A percentile compares a stretch with the other conserved stretches of the same genome.
Evolutionary conservation across 208 protist species (phyloP).

Genomic region (Wallacemonas sp.): DNA sequence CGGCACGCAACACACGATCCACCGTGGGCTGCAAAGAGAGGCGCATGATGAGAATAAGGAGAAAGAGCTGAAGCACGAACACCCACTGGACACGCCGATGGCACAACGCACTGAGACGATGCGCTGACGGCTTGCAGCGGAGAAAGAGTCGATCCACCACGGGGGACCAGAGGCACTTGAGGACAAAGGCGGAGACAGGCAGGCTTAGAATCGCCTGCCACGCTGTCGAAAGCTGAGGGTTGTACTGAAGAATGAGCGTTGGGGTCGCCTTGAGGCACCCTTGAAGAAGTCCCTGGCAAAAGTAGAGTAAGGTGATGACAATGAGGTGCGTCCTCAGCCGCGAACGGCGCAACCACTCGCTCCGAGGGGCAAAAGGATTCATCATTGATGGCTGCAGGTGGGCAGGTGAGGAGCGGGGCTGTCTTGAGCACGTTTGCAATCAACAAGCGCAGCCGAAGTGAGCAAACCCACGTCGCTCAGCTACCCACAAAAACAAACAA

Average conservation of each 20-base stretch:
- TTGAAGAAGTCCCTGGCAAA: slow-evolving; percentile 6
- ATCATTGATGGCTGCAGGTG: neutral
- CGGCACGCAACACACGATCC: neutral
- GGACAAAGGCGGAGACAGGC: slow-evolving; percentile 19
- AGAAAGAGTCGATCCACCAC: slow-evolving; percentile 26
- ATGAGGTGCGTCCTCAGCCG: neutral
- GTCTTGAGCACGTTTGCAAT: no score
- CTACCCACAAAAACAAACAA: no score
- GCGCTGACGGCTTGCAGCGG: no score
- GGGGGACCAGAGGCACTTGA: slow-evolving; percentile 43
- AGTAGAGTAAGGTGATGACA: slow-evolving; percentile 12
- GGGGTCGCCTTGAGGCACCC: neutral
- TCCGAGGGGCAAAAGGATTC: neutral
- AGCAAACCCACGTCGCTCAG: no score
- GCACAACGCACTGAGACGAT: neutral
- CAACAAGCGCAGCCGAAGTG: no score
- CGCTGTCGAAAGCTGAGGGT: neutral
- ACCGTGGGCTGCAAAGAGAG: neutral
- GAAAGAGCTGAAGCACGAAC: slow-evolving; percentile 1
- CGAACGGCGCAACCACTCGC: neutral
- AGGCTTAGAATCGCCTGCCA: slow-evolving; percentile 20
- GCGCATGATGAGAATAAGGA: neutral
- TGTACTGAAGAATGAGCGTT: slow-evolving; percentile 3
- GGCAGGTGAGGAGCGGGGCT: neutral
- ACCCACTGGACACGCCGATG: slow-evolving; percentile 12